Percentiles rank a stretch among this genome's conserved stretches.
Conservation (phyloP, 768 basidiomycete genomes). For the Tubosaeta sp. region DNA sequence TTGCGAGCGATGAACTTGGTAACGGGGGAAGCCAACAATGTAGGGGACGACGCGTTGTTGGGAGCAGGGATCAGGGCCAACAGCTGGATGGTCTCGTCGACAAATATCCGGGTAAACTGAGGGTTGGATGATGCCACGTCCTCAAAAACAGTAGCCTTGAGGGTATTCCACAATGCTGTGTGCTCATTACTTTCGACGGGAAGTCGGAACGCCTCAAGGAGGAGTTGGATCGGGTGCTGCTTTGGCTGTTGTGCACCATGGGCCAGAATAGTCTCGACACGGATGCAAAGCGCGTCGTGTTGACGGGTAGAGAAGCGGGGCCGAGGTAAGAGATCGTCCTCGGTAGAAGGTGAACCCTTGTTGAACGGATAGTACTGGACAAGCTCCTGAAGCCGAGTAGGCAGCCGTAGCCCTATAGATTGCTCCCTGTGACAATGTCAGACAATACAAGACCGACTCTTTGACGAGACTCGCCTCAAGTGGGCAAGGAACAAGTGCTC, state of each 20-base stretch:
- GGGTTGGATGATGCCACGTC: constrained; percentile 16
- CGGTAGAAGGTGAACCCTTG: constrained; percentile 26
- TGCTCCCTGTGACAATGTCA: constrained; percentile 47
- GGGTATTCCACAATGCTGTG: constrained; percentile 48
- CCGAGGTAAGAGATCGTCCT: constrained; percentile 49
- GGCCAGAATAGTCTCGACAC: constrained; percentile 53
- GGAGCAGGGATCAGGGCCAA: constrained; percentile 49
- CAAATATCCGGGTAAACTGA: constrained; percentile 50
- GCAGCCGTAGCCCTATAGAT: constrained; percentile 50
- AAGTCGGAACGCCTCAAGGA: constrained; percentile 58
- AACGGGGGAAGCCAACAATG: constrained; percentile 34
- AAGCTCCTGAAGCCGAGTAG: constrained; percentile 66
- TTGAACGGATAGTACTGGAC: constrained; percentile 65
- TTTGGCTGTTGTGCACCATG: constrained; percentile 32
- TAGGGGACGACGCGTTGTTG: constrained; percentile 25
- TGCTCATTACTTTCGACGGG: constrained; percentile 33
- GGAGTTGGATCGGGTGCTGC: constrained; percentile 54
- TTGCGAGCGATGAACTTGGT: constrained; percentile 26
- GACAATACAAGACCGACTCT: neutral
- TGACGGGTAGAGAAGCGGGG: constrained; percentile 66
- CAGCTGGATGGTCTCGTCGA: constrained; percentile 61
- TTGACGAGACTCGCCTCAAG: constrained; percentile 49
- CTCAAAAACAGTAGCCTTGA: constrained; percentile 42
- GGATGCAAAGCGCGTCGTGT: constrained; percentile 63
- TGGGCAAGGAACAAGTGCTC: constrained; percentile 75